Conservation (phyloP, 352 stramenopile genomes). For the Pythium phragmitis region DNA sequence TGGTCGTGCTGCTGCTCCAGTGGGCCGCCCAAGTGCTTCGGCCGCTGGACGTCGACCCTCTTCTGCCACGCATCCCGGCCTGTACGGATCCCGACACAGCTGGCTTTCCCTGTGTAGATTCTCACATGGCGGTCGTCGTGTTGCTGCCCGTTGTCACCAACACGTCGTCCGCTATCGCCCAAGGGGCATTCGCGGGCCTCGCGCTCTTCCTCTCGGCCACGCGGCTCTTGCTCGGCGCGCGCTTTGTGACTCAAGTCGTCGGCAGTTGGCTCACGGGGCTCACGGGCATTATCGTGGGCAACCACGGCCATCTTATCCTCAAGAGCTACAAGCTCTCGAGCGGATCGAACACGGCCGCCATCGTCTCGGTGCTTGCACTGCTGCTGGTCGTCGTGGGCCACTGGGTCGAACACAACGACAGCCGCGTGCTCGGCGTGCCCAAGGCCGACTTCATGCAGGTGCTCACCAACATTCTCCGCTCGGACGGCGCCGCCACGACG, state of each 20-base stretch:
- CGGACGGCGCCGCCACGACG: conserved; percentile 25
- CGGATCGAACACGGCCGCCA: conserved; percentile 44
- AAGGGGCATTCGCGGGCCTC: conserved; percentile 24
- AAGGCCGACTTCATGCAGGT: conserved; percentile 67
- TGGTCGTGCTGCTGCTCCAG: conserved; percentile 51
- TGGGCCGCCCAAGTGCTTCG: conserved; percentile 37
- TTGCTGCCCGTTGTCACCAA: conserved; percentile 55
- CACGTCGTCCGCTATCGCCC: conserved; percentile 31
- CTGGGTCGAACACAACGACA: conserved; percentile 82
- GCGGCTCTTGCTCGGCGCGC: conserved; percentile 41
- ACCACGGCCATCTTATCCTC: conserved; percentile 53
- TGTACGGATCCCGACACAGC: conserved; percentile 47
- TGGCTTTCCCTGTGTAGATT: conserved; percentile 71
- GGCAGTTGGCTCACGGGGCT: conserved; percentile 64
- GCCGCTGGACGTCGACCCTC: conserved; percentile 51
- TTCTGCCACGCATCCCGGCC: conserved; percentile 24
- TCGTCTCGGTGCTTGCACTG: conserved; percentile 48
- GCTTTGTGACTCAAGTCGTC: conserved; percentile 58
- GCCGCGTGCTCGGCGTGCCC: conserved; percentile 53
- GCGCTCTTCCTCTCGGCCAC: conserved; percentile 36
- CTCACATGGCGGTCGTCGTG: conserved; percentile 73
- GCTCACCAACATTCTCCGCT: conserved; percentile 60
- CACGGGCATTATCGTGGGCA: conserved; percentile 51
- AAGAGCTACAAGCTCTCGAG: conserved; percentile 45
- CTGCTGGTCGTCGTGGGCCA: conserved; percentile 50